Evolutionary conservation across 176 grass and related monocot genomes (phyloP).

Genomic region (Rhynchospora pubera): DNA sequence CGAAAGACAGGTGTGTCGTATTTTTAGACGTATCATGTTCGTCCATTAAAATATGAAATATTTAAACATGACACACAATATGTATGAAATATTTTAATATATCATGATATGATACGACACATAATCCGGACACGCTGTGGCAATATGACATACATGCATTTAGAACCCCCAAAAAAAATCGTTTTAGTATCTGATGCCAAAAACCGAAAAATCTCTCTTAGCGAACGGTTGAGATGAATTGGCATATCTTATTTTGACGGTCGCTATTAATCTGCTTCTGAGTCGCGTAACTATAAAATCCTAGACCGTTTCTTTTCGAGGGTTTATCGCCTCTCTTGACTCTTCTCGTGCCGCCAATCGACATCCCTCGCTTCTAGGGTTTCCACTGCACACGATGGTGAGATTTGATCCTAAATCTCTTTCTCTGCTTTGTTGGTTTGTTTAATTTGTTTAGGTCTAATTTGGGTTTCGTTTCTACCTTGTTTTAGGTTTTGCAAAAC

Average conservation of each 20-base stretch:
- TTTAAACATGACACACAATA: no score
- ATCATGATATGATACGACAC: no score
- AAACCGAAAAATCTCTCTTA: background rate
- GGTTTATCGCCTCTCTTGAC: background rate
- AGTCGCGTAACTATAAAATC: background rate
- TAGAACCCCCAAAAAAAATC: no score
- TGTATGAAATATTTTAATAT: no score
- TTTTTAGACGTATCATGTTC: no score
- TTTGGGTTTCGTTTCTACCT: background rate
- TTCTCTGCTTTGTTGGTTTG: background rate
- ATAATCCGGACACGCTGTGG: no score
- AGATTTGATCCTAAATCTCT: background rate
- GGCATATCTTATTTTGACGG: background rate
- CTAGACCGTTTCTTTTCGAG: background rate
- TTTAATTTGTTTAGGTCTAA: background rate
- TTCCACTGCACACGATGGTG: background rate
- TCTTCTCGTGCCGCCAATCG: background rate
- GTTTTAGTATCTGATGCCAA: background rate
- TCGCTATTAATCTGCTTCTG: background rate
- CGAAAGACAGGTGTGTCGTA: no score
- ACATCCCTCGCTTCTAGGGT: background rate
- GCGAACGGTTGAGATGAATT: background rate
- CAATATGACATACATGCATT: no score
- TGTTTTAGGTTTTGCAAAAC: constrained; percentile 52
- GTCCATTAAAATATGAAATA: no score